Base-by-base conservation (phyloP, 164 flowering plant species). In the Hamamelis virginiana region DNA sequence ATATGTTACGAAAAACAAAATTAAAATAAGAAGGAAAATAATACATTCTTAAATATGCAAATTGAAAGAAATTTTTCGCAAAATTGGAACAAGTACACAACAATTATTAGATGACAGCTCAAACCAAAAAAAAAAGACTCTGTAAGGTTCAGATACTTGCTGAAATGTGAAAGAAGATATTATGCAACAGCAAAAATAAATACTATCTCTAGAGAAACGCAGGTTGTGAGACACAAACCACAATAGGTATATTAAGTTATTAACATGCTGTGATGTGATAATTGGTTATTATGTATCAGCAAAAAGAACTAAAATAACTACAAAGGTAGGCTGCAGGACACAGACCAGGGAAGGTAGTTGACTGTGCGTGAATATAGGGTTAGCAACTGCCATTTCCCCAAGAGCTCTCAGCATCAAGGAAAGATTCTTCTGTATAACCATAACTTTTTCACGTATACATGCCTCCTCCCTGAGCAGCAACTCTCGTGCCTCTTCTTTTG, bases 401-500 rank as follows among this genome's bases (percentile, higher is more conserved):
- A 96, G 84, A 62, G 94, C 90, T 71, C 70, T 85, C 60, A 96
- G 86, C 88, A 90, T 79, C 76, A 87, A 66, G 21, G 91, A 84
- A 38, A 96, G 77, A 75, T 81, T 89, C 53, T 68, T 87, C 76
- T 96, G 85, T 76, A 96, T 85, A 51, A 55, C 69, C 63, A 60
- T 72, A 75, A 96, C 97, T 73, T 81, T 87, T 51, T 85, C 91
- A 55, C 99, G 96, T 50, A 81, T 76, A 16, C 78, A 73, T 56
- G 94, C 85, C 78, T 94, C 98, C 77, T 94, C 98, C 76, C 67
- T 87, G 9, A 94, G 91, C 72, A 83, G 72, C 69, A 86, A 72
- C 12, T 94, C 97, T 9, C 94, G 89, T 55, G 97, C 96, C 85
- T 96, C 99, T 80, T 96, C 99, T 81, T 93, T 96, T 46, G 91